Evolutionary conservation across 345 rosid genomes (phyloP).

Genomic region (Noccaea bulbosa): DNA sequence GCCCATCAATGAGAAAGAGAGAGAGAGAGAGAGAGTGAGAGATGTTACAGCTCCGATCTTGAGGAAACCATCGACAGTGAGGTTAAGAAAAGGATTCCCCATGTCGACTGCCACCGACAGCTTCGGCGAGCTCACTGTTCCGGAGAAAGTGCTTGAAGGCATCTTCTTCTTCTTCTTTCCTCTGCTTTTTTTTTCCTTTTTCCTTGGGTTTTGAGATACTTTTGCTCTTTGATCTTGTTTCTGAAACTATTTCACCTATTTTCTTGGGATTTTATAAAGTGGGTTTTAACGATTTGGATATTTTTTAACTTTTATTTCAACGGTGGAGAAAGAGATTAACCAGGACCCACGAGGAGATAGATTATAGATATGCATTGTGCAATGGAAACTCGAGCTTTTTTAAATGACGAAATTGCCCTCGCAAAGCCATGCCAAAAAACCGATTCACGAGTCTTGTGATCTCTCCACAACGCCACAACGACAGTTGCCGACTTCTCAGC

Average conservation of each 20-base stretch:
- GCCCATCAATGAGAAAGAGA: background rate
- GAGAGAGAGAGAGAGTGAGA: background rate
- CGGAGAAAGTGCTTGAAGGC: constrained; percentile 66
- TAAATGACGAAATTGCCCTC: constrained; percentile 27
- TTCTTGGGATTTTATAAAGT: constrained; percentile 33
- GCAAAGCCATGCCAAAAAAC: constrained; percentile 27
- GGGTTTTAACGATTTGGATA: constrained; percentile 1
- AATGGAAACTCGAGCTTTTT: constrained; percentile 14
- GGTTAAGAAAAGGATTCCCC: constrained; percentile 76
- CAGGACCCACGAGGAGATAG: constrained; percentile 34
- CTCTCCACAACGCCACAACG: constrained; percentile 14
- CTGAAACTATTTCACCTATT: constrained; percentile 17
- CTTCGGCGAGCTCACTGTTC: constrained; percentile 61
- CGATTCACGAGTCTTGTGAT: constrained; percentile 24
- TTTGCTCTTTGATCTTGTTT: background rate
- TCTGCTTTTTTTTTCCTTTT: background rate
- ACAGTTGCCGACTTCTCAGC: constrained; percentile 34
- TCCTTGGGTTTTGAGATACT: background rate
- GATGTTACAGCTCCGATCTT: constrained; percentile 74
- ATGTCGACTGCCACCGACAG: constrained; percentile 70
- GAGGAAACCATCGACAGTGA: constrained; percentile 77
- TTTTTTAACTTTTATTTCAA: constrained; percentile 20
- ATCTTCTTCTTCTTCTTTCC: constrained; percentile 46
- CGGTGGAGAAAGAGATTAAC: constrained; percentile 37
- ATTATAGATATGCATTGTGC: constrained; percentile 19